Base-by-base conservation (phyloP, 208 protist genomes). In the Blechomonas ayalai region DNA sequence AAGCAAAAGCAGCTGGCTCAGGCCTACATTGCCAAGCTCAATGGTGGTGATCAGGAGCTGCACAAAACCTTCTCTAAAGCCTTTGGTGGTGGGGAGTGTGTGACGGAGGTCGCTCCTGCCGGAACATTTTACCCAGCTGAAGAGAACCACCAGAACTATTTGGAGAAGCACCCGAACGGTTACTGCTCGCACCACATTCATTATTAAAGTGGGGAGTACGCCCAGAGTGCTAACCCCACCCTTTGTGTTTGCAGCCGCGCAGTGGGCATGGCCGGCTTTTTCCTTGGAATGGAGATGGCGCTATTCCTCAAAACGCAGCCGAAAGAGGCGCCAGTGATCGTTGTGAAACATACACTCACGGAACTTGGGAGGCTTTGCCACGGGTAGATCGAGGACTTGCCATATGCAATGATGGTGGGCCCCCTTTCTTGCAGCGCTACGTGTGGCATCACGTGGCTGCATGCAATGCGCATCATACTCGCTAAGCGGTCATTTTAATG, bases 71-170 rank as follows among this genome's bases (percentile, higher is more conserved):
- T 59, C 66, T 74, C 59, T 31, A 95, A 73, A 32, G 72, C 73
- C 1, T 91, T 84, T 62, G 72, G 48, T 22, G 68, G 68, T 16
- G 65, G 46, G n/a, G 36, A 53, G 27, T 81, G 84, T 29, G 73
- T 82, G 3, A 95, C 82, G 3, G 67, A 43, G 0, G n/a, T 94
- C 24, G 72, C 90, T 52, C 68, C 65, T 23, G 82, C 74, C 1
- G 40, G 36, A 0, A 44, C 19, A 6, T 95, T 95, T 49, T 96
- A 85, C 54, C 47, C 74, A 0, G 94, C 95, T 0, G 84, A 97
- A 49, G 81, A 78, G 8, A 73, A 73, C n/a, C 87, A 95, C 46
- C 89, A 96, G 45, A 52, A 91, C 36, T 96, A 93, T 40, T 50
- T 93, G 3, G 73, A 89, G 16, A 74, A 73, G 49, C 82, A 89